phyloP scores from a whole-genome alignment of 192 early-diverging fungal species.

The Podila verticillata region DNA sequence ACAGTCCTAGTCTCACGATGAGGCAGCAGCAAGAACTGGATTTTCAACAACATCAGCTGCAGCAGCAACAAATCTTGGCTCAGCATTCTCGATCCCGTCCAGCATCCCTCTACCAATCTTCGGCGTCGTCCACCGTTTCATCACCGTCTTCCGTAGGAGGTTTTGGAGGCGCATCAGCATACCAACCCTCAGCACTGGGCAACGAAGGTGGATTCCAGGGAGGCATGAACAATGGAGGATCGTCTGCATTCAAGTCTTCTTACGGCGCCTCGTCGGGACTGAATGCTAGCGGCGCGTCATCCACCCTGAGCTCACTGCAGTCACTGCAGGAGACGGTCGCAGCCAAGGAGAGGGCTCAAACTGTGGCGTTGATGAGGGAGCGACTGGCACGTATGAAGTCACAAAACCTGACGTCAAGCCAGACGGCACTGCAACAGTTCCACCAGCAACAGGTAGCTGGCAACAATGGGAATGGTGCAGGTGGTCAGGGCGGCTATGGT shows the following conservation, averaged over 20 bases:
- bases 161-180: not conserved
- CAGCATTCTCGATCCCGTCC: constrained; percentile 42
- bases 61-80: constrained; percentile 47
- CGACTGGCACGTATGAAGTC: constrained; percentile 72
- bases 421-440: constrained; percentile 43
- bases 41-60: constrained; percentile 46
- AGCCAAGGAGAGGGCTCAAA: constrained; percentile 61
- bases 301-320: constrained; percentile 12
- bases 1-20: constrained; percentile 24
- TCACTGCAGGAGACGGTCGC: constrained; percentile 46
- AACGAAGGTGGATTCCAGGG: not conserved
- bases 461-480: not conserved
- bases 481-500: constrained; percentile 1
- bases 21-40: constrained; percentile 41
- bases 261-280: too few relatives aligned
- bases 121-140: constrained; percentile 7
- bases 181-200: not conserved
- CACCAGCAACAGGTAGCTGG: constrained; percentile 38
- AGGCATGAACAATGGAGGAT: not conserved
- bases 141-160: not conserved
- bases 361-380: constrained; percentile 74
- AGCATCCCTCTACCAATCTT: constrained; percentile 26
- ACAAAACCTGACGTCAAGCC: constrained; percentile 36
- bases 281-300: not conserved
- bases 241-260: not conserved